A percentile compares a stretch with the other conserved stretches of the same genome.
Evolutionary conservation across 225 moss, liverwort and hornwort genomes (phyloP).

Genomic region (Lunularia cruciata): DNA sequence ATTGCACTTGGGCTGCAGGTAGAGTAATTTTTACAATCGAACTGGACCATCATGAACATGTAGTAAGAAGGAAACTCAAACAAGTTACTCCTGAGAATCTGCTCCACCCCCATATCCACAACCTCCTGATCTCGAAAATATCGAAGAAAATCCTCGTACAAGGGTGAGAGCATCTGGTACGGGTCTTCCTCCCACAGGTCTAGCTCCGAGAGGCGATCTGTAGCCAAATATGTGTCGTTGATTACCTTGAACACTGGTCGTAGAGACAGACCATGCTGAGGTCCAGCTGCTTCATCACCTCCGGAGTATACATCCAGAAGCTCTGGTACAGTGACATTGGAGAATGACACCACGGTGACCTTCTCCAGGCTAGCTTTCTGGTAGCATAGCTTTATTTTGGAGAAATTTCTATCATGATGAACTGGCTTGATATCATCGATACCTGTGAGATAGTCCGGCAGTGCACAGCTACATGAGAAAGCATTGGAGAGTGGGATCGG

Average conservation of each 20-base stretch:
- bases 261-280: background rate
- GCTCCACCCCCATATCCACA: background rate
- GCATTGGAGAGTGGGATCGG: background rate
- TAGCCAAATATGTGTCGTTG: background rate
- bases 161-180: background rate
- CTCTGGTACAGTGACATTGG: no score
- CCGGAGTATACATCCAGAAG: no score
- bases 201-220: background rate
- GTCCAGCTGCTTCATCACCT: background rate
- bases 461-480: background rate
- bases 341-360: no score
- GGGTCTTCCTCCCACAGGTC: background rate
- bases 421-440: background rate
- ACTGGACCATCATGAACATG: slow-evolving; percentile 8
- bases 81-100: background rate
- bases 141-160: background rate
- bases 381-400: background rate
- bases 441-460: background rate
- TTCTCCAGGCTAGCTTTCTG: no score
- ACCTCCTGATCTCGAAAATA: background rate
- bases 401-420: background rate
- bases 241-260: background rate
- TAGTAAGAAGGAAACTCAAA: background rate
- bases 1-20: background rate
- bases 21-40: background rate